These are phyloP conservation scores for Pseudogymnoascus sp. DNA, from an alignment of 2,329 filamentous ascomycete genomes.

Conservation along the genomic window DNA sequence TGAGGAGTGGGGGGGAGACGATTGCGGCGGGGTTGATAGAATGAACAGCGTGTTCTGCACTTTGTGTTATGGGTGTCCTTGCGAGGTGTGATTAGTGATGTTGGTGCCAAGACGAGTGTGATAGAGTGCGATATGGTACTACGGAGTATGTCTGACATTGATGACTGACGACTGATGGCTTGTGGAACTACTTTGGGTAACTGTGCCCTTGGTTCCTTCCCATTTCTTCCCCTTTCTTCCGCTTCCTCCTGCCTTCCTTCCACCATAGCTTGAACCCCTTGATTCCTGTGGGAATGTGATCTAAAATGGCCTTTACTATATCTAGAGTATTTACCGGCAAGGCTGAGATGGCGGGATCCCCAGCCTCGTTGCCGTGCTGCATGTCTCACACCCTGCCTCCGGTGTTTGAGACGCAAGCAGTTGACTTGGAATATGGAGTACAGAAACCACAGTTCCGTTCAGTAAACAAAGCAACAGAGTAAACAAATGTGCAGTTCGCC, in stretches of 20 bases:
- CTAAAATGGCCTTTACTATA: not conserved
- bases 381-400: slow-evolving; percentile 7
- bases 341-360: slow-evolving; percentile 7
- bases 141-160: not conserved
- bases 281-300: not conserved
- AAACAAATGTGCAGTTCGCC: not conserved
- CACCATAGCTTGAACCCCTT: not conserved
- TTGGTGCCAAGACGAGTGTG: not conserved
- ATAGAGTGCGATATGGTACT: not conserved
- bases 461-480: not conserved
- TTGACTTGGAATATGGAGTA: not conserved
- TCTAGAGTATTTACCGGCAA: not conserved
- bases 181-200: not conserved
- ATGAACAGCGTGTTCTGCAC: slow-evolving; percentile 29
- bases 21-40: slow-evolving; percentile 83
- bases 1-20: slow-evolving; percentile 73
- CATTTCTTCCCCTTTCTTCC: too few relatives aligned
- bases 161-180: not conserved
- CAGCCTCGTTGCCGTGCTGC: not conserved
- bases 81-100: slow-evolving; percentile 6
- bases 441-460: not conserved
- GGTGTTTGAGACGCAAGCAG: not conserved
- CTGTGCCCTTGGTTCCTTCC: not conserved
- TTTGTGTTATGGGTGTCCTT: slow-evolving; percentile 9
- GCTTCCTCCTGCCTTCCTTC: not conserved